A percentile compares a stretch with the other conserved stretches of the same genome.
Evolutionary conservation across 768 basidiomycete species (phyloP).

Genomic region (Chalciporus piperatus): DNA sequence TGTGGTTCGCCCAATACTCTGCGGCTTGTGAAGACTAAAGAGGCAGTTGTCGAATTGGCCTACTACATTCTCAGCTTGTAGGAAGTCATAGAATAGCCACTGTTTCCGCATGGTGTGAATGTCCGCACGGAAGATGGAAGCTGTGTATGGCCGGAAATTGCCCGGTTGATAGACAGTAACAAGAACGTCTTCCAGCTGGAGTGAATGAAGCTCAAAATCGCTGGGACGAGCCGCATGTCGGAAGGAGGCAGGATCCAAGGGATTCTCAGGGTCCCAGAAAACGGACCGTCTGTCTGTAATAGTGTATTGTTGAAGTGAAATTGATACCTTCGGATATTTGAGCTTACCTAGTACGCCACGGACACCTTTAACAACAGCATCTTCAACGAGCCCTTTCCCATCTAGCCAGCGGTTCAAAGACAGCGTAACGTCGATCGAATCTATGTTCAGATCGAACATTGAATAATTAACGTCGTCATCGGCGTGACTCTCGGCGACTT

Average conservation of each 20-base stretch:
- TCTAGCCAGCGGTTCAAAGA: slow-evolving; percentile 92
- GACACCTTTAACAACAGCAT: slow-evolving; percentile 91
- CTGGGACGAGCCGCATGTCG: slow-evolving; percentile 71
- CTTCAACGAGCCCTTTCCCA: slow-evolving; percentile 89
- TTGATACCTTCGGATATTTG: background rate
- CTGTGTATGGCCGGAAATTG: slow-evolving; percentile 86
- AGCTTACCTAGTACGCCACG: slow-evolving; percentile 83
- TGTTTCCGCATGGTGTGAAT: slow-evolving; percentile 81
- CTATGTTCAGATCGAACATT: slow-evolving; percentile 90
- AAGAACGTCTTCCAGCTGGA: slow-evolving; percentile 90
- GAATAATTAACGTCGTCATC: slow-evolving; percentile 73
- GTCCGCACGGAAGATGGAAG: slow-evolving; percentile 92
- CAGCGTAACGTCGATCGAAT: slow-evolving; percentile 93
- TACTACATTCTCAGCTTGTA: slow-evolving; percentile 88
- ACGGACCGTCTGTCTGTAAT: slow-evolving; percentile 80
- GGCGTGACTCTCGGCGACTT: slow-evolving; percentile 24
- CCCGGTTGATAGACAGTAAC: slow-evolving; percentile 94
- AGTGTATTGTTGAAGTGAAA: background rate
- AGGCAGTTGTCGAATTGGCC: slow-evolving; percentile 98
- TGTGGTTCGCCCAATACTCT: slow-evolving; percentile 89
- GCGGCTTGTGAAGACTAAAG: slow-evolving; percentile 93
- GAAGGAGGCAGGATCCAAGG: slow-evolving; percentile 76
- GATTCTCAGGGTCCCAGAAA: slow-evolving; percentile 79
- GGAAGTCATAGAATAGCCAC: slow-evolving; percentile 94
- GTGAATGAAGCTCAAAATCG: slow-evolving; percentile 88